Evolutionary conservation across 441 rosid species (phyloP).

Genomic region (Aquilaria agallochum): DNA sequence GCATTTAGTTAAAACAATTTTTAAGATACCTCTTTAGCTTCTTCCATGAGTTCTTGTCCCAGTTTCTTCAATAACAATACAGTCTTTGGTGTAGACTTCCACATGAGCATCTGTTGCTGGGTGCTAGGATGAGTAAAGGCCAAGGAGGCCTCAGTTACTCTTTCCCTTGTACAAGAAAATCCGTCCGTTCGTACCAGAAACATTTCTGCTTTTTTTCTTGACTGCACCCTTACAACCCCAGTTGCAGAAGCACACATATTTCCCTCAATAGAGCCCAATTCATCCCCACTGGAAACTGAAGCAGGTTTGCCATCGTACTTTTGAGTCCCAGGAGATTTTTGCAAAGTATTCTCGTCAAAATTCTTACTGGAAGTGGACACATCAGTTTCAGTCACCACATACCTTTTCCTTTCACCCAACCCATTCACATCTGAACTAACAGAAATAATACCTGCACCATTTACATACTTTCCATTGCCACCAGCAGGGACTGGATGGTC

Average conservation of each 20-base stretch:
- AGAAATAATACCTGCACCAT: conserved; percentile 30
- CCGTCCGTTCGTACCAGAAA: conserved; percentile 96
- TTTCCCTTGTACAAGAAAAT: conserved; percentile 92
- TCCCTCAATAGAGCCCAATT: conserved; percentile 56
- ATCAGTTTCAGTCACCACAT: conserved; percentile 21
- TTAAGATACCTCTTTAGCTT: conserved; percentile 84
- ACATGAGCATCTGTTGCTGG: conserved; percentile 99
- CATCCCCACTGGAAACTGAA: conserved; percentile 50
- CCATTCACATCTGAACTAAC: conserved; percentile 23
- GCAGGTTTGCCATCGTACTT: conserved; percentile 31
- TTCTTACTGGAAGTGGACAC: conserved; percentile 30
- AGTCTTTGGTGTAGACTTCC: conserved; percentile 95
- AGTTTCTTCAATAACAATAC: conserved; percentile 85
- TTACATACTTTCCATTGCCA: conserved; percentile 27
- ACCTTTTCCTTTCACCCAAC: conserved; percentile 23
- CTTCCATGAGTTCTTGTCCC: conserved; percentile 89
- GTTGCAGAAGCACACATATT: conserved; percentile 97
- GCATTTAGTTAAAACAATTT: too few relatives aligned
- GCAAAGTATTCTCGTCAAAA: conserved; percentile 18
- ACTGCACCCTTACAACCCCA: conserved; percentile 97
- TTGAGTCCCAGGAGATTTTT: conserved; percentile 30
- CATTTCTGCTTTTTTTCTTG: conserved; percentile 98
- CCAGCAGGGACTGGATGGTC: conserved; percentile 29
- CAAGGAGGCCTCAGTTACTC: conserved; percentile 92
- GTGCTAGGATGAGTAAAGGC: conserved; percentile 99